Conservation (phyloP, 164 flowering plant genomes). For the Chloranthus sessilifolius region DNA sequence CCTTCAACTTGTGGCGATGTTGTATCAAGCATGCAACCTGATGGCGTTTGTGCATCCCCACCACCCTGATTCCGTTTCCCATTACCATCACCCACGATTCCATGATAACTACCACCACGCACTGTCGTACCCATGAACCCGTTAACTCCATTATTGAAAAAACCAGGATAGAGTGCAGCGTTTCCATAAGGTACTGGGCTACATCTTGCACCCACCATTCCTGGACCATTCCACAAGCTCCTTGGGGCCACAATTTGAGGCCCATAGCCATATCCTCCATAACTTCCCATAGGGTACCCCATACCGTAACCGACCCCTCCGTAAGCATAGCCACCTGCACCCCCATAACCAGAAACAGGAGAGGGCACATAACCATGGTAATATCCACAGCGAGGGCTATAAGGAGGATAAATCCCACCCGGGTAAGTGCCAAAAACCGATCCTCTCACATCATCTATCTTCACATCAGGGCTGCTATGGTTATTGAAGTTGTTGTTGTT, state of each 20-base stretch:
- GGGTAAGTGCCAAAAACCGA: constrained; percentile 5
- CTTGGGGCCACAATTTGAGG: constrained; percentile 7
- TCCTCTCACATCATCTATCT: constrained; percentile 4
- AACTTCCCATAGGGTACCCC: constrained; percentile 10
- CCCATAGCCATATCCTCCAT: constrained; percentile 15
- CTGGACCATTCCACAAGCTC: constrained; percentile 15
- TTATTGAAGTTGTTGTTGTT: neutral
- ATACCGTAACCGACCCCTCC: constrained; percentile 1
- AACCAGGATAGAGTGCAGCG: constrained; percentile 23
- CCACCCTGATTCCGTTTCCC: constrained; percentile 25
- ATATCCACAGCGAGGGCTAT: constrained; percentile 14
- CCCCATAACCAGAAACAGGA: constrained; percentile 10
- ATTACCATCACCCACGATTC: constrained; percentile 17
- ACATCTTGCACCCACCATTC: constrained; percentile 8
- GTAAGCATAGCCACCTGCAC: constrained; percentile 3
- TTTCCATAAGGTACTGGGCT: constrained; percentile 8
- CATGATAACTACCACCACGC: constrained; percentile 19
- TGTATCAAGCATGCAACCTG: constrained; percentile 6
- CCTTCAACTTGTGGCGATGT: constrained; percentile 14
- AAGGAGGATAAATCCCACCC: constrained; percentile 6
- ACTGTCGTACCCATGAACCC: constrained; percentile 19
- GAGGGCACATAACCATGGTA: constrained; percentile 8
- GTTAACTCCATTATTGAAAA: constrained; percentile 30
- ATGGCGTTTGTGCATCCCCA: constrained; percentile 15
- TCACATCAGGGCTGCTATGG: neutral